phyloP scores from a whole-genome alignment of 2,329 filamentous ascomycete species.

The Scytalidium sp. region DNA sequence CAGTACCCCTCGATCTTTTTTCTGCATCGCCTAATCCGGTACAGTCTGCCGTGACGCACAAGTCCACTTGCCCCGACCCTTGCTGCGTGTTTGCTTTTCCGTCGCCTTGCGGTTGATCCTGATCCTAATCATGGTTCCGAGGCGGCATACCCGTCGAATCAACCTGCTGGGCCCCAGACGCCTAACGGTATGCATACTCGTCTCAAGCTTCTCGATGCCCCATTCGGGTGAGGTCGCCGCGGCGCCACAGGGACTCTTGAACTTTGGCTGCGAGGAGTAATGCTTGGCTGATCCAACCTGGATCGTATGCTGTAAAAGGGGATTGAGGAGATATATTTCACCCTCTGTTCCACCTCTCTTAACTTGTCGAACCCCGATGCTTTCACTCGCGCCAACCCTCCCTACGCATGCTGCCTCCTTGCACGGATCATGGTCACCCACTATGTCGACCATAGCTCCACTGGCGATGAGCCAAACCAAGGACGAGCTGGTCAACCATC shows the following conservation, averaged over 20 bases:
- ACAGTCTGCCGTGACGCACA: neutral
- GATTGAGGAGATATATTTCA: constrained; percentile 1
- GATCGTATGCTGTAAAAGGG: neutral
- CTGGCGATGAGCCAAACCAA: constrained; percentile 29
- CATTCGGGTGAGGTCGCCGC: neutral
- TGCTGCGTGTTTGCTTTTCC: neutral
- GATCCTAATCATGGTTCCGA: neutral
- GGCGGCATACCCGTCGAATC: neutral
- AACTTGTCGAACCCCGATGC: too few species aligned
- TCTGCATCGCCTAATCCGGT: neutral
- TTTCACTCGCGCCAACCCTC: neutral
- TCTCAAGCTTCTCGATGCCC: neutral
- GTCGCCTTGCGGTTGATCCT: neutral
- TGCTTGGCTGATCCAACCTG: neutral
- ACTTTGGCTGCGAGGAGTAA: neutral
- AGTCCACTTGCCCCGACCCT: neutral
- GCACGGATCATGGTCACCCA: neutral
- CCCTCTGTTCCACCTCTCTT: constrained; percentile 2
- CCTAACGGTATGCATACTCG: neutral
- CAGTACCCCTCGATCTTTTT: neutral
- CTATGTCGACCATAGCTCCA: constrained; percentile 3
- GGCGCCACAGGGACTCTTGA: neutral
- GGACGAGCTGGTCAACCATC: constrained; percentile 25
- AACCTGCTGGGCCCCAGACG: neutral
- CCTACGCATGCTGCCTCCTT: too few species aligned